Base-by-base conservation (phyloP, 2,329 filamentous ascomycete genomes). In the Sclerotinia nivalis region DNA sequence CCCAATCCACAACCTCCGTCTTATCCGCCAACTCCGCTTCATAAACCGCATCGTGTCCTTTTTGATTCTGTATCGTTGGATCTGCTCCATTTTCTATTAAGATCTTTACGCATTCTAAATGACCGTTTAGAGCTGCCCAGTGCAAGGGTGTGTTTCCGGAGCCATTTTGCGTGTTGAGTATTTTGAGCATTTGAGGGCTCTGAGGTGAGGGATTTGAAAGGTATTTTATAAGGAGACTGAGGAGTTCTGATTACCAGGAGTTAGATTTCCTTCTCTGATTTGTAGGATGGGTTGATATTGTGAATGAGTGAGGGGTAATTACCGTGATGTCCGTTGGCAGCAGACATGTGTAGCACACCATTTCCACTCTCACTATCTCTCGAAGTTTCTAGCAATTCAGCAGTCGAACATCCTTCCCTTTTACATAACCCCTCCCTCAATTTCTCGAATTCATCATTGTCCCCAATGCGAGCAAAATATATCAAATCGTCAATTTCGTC, bases 401-500 rank as follows among this genome's bases (percentile, higher is more conserved):
- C 84, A 2, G 85, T 79, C 0, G 87, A 67, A 12, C 84, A 84
- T 70, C 82, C 84, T 78, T 93, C 88, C 70, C 89, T 86, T 73
- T 85, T 81, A 43, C 88, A 84, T 28, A 96, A 81, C 37, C 84
- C 82, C 18, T 85, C 81, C 66, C 96, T 83, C 12, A 83, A 78
- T 47, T 83, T 80, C 1, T 85, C 82, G 61, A 98, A 84, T 37
- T 95, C 91, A 25, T 84, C 82, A 70, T 88, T 83, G 73, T 97
- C 94, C 73, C 93, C 93, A 0, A 87, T 86, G 50, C 95, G 92
- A 2, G 93, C 87, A 75, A 93, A 89, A 83, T 97, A 97, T 74
- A 98, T 87, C 74, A 98, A 86, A 81, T 98, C 95, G 79, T 97
- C 94, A 76, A 96, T 90, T 80, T 93, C 88, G 67, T 97, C 94